These are phyloP conservation scores for Coniosporium tulheliwenetii DNA, from an alignment of 2,329 filamentous ascomycete genomes.

Conservation along the genomic window DNA sequence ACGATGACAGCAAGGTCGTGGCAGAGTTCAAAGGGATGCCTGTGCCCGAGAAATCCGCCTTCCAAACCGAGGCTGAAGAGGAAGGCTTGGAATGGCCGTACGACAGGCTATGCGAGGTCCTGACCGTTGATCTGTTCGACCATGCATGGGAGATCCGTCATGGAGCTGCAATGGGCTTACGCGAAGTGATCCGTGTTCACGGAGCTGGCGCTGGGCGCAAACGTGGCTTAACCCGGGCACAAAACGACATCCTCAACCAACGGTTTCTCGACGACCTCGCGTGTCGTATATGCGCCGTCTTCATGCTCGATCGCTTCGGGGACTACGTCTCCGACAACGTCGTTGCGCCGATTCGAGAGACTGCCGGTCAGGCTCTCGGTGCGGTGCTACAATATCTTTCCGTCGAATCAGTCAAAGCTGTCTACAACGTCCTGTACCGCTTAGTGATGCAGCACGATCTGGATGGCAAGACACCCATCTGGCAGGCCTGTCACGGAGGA, in stretches of 20 bases:
- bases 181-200: constrained; percentile 85
- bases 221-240: constrained; percentile 49
- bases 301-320: constrained; percentile 94
- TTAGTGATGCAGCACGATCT: constrained; percentile 87
- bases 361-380: constrained; percentile 83
- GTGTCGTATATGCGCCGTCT: constrained; percentile 86
- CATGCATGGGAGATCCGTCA: constrained; percentile 89
- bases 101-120: constrained; percentile 82
- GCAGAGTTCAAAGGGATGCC: constrained; percentile 85
- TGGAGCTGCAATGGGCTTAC: constrained; percentile 85
- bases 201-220: constrained; percentile 72
- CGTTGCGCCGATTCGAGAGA: constrained; percentile 89
- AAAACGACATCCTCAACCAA: constrained; percentile 69
- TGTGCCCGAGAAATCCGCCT: constrained; percentile 68
- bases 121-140: constrained; percentile 89
- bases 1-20: constrained; percentile 84
- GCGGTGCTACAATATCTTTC: constrained; percentile 77
- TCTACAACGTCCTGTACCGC: constrained; percentile 71
- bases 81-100: constrained; percentile 85
- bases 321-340: constrained; percentile 97
- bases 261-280: constrained; percentile 87
- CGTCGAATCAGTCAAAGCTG: constrained; percentile 60
- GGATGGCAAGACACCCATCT: constrained; percentile 56
- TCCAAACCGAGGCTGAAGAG: constrained; percentile 62
- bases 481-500: constrained; percentile 93